Evolutionary conservation across 768 basidiomycete species (phyloP), one percentile per base, ranked within the genome.

Genomic region (Kwoniella mangroviensis): DNA sequence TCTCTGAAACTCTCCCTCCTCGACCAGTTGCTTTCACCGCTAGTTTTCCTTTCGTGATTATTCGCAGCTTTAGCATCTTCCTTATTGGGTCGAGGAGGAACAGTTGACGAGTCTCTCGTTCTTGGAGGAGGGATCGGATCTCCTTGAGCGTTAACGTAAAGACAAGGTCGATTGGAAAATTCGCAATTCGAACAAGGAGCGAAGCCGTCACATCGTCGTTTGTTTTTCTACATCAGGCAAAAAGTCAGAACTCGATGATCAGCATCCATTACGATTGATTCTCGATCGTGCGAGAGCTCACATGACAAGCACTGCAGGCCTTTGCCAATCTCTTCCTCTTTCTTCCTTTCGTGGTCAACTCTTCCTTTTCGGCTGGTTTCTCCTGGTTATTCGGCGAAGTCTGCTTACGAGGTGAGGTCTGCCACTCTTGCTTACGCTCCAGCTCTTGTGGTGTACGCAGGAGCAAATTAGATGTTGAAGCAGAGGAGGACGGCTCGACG

Each of bases 271-370:
- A 34, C 9, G 34, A 34, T 1, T 34, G 34, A 34, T 7, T 34
- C 34, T 34, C 34, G 9, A 28, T 13, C 19, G 53, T 42, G 49
- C n/a, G 28, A 21, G 22, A 4, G 79, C 80, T 75, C 63, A 81
- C 80, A 69, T 83, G 82, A 74, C 82, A 83, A 15, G 82, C 82
- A 62, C 74, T 75, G 55, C 82, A 83, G 43, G 82, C 82, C 61
- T 83, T 83, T 1, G 82, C 82, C 57, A 83, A 64, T 60, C 82
- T 77, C 73, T 83, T 83, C 43, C 82, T 68, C 65, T 82, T 83
- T 58, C 81, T 69, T 1, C 82, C 82, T 58, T 83, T 83, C 1
- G 82, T 82, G 0, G 82, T 83, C 58, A 81, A 65, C 57, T 83
- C 82, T 21, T 81, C 74, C 17, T 71, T 65, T 17, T 75, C 73